Conservation (phyloP, 2,329 filamentous ascomycete genomes). For the Fusarium sp. region DNA sequence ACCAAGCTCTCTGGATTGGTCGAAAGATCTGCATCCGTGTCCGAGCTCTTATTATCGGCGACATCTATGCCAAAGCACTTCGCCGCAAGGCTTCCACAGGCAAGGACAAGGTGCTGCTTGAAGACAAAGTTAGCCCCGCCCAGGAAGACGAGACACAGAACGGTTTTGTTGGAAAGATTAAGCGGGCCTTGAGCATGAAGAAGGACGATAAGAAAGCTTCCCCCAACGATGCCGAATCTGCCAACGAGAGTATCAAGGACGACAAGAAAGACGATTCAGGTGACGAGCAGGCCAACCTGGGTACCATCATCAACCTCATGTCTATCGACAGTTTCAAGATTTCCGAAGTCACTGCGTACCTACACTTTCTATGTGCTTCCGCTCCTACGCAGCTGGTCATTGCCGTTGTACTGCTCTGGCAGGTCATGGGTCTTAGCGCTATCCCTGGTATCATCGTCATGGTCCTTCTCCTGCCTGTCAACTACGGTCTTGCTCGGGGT, state of each 20-base stretch:
- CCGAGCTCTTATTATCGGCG: constrained; percentile 93
- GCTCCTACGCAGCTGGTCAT: constrained; percentile 89
- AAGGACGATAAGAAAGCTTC: constrained; percentile 57
- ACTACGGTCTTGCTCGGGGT: constrained; percentile 84
- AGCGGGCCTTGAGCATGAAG: constrained; percentile 68
- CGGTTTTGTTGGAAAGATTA: constrained; percentile 58
- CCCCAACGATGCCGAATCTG: constrained; percentile 46
- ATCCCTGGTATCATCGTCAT: constrained; percentile 93
- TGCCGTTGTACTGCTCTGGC: constrained; percentile 83
- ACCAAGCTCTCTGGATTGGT: constrained; percentile 90
- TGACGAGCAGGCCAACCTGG: constrained; percentile 85
- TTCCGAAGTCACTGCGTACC: constrained; percentile 89
- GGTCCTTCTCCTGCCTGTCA: constrained; percentile 86
- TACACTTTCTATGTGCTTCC: constrained; percentile 94
- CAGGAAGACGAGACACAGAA: constrained; percentile 47
- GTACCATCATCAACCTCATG: constrained; percentile 99
- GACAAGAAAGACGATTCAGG: constrained; percentile 47
- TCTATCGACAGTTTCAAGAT: constrained; percentile 99
- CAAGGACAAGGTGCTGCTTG: constrained; percentile 75
- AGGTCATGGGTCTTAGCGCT: constrained; percentile 89
- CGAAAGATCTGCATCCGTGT: constrained; percentile 93
- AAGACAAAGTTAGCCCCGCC: constrained; percentile 51
- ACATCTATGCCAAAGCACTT: constrained; percentile 95
- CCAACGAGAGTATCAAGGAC: constrained; percentile 46
- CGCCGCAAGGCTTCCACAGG: constrained; percentile 86